Evolutionary conservation across 805 yeast species (phyloP).

Genomic region (Yamadazyma scolyti): DNA sequence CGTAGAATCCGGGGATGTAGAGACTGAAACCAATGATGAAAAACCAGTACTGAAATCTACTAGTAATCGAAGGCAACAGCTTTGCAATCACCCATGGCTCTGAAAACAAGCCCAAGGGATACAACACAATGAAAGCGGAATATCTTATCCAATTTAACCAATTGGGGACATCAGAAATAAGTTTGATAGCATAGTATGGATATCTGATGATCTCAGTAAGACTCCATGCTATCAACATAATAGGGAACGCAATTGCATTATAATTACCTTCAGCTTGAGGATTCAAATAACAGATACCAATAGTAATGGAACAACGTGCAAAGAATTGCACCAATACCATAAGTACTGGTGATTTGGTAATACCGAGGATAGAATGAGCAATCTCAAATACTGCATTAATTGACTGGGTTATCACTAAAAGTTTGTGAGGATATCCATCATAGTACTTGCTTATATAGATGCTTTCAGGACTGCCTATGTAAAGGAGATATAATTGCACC

Average conservation of each 20-base stretch:
- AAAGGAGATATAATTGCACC: too few relatives aligned
- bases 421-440: slow-evolving; percentile 23
- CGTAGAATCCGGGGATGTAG: slow-evolving; percentile 29
- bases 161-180: slow-evolving; percentile 12
- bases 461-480: background rate
- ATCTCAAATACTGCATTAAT: slow-evolving; percentile 24
- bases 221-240: slow-evolving; percentile 26
- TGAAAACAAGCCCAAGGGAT: slow-evolving; percentile 26
- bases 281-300: slow-evolving; percentile 23
- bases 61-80: slow-evolving; percentile 11
- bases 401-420: slow-evolving; percentile 21
- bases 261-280: slow-evolving; percentile 29
- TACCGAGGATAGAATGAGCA: slow-evolving; percentile 19
- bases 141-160: slow-evolving; percentile 25
- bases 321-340: slow-evolving; percentile 23
- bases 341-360: slow-evolving; percentile 25
- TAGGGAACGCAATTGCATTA: slow-evolving; percentile 14
- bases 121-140: slow-evolving; percentile 23
- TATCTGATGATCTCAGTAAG: slow-evolving; percentile 26
- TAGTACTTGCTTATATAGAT: slow-evolving; percentile 6
- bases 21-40: slow-evolving; percentile 20
- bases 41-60: slow-evolving; percentile 13
- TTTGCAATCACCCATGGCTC: slow-evolving; percentile 25
- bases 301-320: slow-evolving; percentile 25
- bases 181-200: slow-evolving; percentile 21